phyloP scores from a whole-genome alignment of 805 yeast species.

The Komagataella phaffii region DNA sequence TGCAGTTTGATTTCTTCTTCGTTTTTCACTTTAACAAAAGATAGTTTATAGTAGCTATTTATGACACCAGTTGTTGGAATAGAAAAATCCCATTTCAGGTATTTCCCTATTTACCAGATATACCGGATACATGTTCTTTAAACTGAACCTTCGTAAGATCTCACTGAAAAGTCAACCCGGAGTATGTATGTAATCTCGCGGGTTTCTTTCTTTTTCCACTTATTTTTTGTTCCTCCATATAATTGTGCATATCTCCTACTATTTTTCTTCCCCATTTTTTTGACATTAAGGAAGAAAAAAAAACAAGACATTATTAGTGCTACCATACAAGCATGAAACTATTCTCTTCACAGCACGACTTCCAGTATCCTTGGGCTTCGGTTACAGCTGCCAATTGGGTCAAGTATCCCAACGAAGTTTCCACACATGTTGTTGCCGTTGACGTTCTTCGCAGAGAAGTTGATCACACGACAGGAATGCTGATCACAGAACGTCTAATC shows the following conservation, averaged over 20 bases:
- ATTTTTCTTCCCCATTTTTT: neutral
- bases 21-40: too few relatives aligned
- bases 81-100: too few relatives aligned
- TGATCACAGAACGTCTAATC: slow-evolving; percentile 76
- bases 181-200: neutral
- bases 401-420: slow-evolving; percentile 88
- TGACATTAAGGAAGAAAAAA: neutral
- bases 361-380: slow-evolving; percentile 83
- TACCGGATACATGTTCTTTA: too few relatives aligned
- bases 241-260: neutral
- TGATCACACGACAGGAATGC: slow-evolving; percentile 32
- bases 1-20: too few relatives aligned
- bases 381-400: slow-evolving; percentile 95
- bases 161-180: neutral
- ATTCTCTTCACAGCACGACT: slow-evolving; percentile 55
- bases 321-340: slow-evolving; percentile 46
- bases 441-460: slow-evolving; percentile 73
- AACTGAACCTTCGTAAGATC: too few relatives aligned
- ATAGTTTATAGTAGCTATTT: too few relatives aligned
- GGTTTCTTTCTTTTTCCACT: neutral
- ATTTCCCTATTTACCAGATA: too few relatives aligned
- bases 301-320: neutral
- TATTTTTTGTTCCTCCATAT: neutral
- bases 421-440: slow-evolving; percentile 88
- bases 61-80: too few relatives aligned